Percentiles rank a stretch among this genome's conserved stretches.
phyloP scores from a whole-genome alignment of 129 eudicot genomes.

The Flaveria brownii region DNA sequence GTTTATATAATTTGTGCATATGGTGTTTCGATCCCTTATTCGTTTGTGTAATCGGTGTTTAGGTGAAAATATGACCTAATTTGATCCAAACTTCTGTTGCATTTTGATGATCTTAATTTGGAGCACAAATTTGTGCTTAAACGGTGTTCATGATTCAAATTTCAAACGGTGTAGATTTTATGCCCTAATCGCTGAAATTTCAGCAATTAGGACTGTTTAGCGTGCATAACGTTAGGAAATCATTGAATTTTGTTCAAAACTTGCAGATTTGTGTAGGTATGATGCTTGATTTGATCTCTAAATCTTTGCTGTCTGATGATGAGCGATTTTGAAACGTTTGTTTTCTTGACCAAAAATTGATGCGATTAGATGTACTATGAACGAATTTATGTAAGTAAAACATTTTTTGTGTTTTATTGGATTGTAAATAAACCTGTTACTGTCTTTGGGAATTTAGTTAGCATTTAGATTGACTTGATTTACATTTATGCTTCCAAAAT shows the following conservation, averaged over 20 bases:
- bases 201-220: background rate
- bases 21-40: background rate
- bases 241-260: background rate
- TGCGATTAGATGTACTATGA: background rate
- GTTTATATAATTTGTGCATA: conserved; percentile 17
- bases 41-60: background rate
- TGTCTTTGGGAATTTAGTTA: background rate
- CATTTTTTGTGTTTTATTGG: background rate
- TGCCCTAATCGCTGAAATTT: conserved; percentile 17
- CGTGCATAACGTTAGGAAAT: background rate
- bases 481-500: background rate
- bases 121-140: background rate
- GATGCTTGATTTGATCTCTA: background rate
- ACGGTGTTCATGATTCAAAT: conserved; percentile 10
- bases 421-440: background rate
- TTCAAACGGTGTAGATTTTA: conserved; percentile 10
- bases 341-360: background rate
- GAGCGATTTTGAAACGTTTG: conserved; percentile 8
- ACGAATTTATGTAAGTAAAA: background rate
- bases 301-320: background rate
- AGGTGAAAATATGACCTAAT: conserved; percentile 16
- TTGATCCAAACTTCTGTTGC: conserved; percentile 10
- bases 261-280: background rate
- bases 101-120: conserved; percentile 15
- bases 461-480: conserved; percentile 9